These are phyloP conservation scores for Termitomyces heimii DNA, from an alignment of 768 basidiomycete genomes.

Conservation along the genomic window DNA sequence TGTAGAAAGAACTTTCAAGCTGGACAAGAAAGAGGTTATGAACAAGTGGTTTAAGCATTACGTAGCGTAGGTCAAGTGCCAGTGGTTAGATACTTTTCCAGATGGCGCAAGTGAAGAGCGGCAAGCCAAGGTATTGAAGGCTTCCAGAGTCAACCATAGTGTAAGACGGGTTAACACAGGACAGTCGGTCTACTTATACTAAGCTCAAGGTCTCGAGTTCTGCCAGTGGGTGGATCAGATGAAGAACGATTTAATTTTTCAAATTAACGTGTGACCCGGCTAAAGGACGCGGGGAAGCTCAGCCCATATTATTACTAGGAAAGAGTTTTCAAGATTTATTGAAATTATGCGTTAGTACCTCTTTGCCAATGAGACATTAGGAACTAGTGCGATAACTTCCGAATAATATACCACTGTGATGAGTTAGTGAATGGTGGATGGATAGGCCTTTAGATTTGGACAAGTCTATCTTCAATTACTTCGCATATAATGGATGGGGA, in stretches of 20 bases:
- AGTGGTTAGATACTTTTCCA: constrained; percentile 20
- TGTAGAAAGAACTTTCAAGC: constrained; percentile 19
- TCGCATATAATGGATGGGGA: no score
- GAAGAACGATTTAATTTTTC: background rate
- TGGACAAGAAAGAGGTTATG: constrained; percentile 24
- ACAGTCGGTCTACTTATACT: background rate
- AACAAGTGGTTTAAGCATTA: constrained; percentile 25
- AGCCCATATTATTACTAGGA: no score
- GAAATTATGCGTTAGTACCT: no score
- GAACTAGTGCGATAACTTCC: no score
- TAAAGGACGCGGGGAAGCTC: no score
- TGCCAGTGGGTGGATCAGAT: background rate
- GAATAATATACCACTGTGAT: no score
- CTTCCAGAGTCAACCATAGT: constrained; percentile 2
- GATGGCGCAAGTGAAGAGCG: constrained; percentile 10
- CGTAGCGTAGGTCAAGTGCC: constrained; percentile 30
- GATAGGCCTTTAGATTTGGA: no score
- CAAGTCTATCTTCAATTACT: no score
- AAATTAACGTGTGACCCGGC: background rate
- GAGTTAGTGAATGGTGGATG: no score
- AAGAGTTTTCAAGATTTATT: no score
- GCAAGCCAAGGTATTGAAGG: constrained; percentile 21
- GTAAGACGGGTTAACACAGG: background rate
- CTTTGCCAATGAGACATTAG: no score
- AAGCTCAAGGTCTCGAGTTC: background rate